A percentile compares a stretch with the other conserved stretches of the same genome.
These are phyloP conservation scores for Penicillium occitanis DNA, from an alignment of 2,329 filamentous ascomycete species.

Conservation along the genomic window DNA sequence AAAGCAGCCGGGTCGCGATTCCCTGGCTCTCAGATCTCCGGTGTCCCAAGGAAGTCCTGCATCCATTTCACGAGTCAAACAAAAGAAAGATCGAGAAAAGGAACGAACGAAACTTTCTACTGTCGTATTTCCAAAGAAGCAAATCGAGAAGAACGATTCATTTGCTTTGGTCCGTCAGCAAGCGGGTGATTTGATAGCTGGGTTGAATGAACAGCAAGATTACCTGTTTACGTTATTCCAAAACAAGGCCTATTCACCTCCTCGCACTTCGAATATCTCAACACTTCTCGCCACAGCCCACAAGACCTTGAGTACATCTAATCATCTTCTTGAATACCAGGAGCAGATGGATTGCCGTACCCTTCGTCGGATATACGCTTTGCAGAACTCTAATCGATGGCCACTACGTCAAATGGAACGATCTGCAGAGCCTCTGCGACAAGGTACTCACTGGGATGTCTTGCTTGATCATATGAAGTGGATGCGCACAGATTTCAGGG, in stretches of 20 bases:
- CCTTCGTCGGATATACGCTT: conserved; percentile 78
- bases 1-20: conserved; percentile 28
- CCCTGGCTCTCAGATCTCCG: conserved; percentile 25
- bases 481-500: conserved; percentile 95
- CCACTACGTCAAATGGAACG: conserved; percentile 85
- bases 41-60: conserved; percentile 30
- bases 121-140: conserved; percentile 74
- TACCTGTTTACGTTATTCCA: conserved; percentile 66
- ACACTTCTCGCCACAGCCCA: conserved; percentile 78
- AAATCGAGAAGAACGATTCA: conserved; percentile 49
- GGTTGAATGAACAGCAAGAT: conserved; percentile 52
- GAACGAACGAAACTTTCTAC: conserved; percentile 65
- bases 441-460: conserved; percentile 79
- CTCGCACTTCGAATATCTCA: conserved; percentile 56
- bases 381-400: conserved; percentile 92
- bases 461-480: conserved; percentile 90
- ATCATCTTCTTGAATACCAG: conserved; percentile 77
- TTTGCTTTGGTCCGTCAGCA: conserved; percentile 40
- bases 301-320: conserved; percentile 84
- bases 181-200: conserved; percentile 51
- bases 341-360: conserved; percentile 88
- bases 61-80: conserved; percentile 43
- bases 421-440: conserved; percentile 74
- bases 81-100: conserved; percentile 59
- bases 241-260: conserved; percentile 57